These are phyloP conservation scores for Macrolepiota albuminosa DNA, from an alignment of 768 basidiomycete genomes.

Conservation along the genomic window DNA sequence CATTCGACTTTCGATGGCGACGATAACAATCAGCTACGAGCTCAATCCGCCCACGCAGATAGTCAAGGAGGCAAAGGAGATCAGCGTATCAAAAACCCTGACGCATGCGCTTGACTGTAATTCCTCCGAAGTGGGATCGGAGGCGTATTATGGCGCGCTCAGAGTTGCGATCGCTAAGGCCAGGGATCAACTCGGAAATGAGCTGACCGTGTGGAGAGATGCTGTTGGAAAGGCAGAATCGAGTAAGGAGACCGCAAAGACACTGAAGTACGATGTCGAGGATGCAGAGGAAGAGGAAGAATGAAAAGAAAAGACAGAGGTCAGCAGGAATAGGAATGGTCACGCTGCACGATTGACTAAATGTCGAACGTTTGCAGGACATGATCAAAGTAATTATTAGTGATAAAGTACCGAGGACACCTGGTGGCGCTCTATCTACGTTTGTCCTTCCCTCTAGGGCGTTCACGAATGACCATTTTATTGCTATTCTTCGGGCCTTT, in stretches of 20 bases:
- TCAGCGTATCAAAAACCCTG: constrained; percentile 17
- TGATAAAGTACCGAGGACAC: constrained; percentile 8
- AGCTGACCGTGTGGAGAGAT: constrained; percentile 74
- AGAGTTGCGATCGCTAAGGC: constrained; percentile 46
- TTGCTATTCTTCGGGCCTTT: constrained; percentile 88
- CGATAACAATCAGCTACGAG: constrained; percentile 38
- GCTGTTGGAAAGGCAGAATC: constrained; percentile 61
- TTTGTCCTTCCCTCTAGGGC: constrained; percentile 67
- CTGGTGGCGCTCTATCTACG: constrained; percentile 28
- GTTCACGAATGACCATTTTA: constrained; percentile 80
- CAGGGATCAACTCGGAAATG: constrained; percentile 52
- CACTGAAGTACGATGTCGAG: constrained; percentile 33
- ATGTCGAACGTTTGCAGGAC: not conserved
- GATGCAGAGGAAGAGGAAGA: constrained; percentile 43
- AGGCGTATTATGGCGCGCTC: constrained; percentile 48
- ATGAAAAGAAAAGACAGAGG: constrained; percentile 25
- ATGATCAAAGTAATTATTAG: constrained; percentile 4
- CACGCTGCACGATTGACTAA: not conserved
- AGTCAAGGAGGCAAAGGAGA: constrained; percentile 6
- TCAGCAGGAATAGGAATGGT: constrained; percentile 1
- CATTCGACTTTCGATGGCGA: constrained; percentile 14
- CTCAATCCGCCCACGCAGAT: constrained; percentile 35
- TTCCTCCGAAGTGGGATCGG: constrained; percentile 18
- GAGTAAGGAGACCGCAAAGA: constrained; percentile 49
- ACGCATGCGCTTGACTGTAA: constrained; percentile 16